These are phyloP conservation scores for Alternaria brassicicola DNA, from an alignment of 2,329 filamentous ascomycete species.

Conservation along the genomic window DNA sequence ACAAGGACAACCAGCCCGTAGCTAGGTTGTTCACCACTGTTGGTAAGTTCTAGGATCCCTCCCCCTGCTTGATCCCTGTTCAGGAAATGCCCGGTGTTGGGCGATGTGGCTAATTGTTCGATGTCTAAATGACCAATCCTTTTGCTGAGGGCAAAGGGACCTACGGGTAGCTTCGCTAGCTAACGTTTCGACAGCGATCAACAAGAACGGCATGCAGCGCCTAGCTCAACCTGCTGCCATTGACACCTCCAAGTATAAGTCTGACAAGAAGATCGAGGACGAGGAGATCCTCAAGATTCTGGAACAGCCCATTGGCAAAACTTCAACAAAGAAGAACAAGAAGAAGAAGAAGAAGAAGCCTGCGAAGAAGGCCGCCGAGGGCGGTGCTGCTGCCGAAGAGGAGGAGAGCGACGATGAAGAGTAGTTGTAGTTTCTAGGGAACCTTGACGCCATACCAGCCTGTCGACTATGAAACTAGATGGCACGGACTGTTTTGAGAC, in stretches of 20 bases:
- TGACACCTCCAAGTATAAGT: conserved; percentile 83
- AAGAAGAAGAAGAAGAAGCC: conserved; percentile 79
- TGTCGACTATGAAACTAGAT: conserved; percentile 3
- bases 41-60: conserved; percentile 76
- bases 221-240: conserved; percentile 76
- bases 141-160: not conserved
- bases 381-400: conserved; percentile 50
- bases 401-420: conserved; percentile 47
- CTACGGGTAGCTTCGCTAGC: not conserved
- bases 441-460: not conserved
- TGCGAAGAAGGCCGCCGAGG: conserved; percentile 68
- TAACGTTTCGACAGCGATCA: conserved; percentile 70
- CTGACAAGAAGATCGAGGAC: conserved; percentile 97
- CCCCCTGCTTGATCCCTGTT: conserved; percentile 2
- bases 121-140: not conserved
- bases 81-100: not conserved
- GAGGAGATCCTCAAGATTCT: conserved; percentile 95
- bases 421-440: conserved; percentile 25
- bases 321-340: conserved; percentile 77
- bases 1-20: conserved; percentile 86
- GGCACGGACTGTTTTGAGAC: conserved; percentile 3
- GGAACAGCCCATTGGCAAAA: conserved; percentile 76
- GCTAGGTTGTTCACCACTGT: conserved; percentile 88
- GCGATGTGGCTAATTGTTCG: not conserved
- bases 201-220: conserved; percentile 94